A percentile compares a stretch with the other conserved stretches of the same genome.
phyloP scores from a whole-genome alignment of 2,329 filamentous ascomycete species.

The Plectosphaerella sp. region DNA sequence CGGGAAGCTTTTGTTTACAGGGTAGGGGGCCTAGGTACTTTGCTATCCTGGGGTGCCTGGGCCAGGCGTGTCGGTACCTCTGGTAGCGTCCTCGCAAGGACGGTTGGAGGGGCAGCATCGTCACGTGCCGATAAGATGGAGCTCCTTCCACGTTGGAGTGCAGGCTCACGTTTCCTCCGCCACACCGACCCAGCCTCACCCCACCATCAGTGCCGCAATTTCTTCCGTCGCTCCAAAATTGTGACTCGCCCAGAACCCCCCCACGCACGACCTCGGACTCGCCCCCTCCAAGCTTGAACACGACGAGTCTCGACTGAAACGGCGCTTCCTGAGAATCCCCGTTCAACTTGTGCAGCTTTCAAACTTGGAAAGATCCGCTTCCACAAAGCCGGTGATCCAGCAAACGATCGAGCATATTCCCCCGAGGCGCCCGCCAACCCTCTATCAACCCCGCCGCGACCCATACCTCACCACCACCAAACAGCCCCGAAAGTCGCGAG shows the following conservation, averaged over 20 bases:
- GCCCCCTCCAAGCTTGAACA: not conserved
- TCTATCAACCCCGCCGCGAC: slow-evolving; percentile 22
- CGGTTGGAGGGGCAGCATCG: slow-evolving; percentile 1
- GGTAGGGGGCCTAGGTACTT: not conserved
- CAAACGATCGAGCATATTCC: not conserved
- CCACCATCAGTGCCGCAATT: slow-evolving; percentile 7
- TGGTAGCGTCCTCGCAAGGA: too few species aligned
- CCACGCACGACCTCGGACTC: not conserved
- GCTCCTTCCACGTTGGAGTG: not conserved
- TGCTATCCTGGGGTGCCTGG: not conserved
- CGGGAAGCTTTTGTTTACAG: slow-evolving; percentile 3
- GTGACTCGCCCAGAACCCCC: slow-evolving; percentile 3
- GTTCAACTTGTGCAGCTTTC: too few species aligned
- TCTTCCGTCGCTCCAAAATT: slow-evolving; percentile 4
- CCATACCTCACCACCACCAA: slow-evolving; percentile 18
- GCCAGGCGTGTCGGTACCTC: too few species aligned
- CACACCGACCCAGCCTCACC: slow-evolving; percentile 2
- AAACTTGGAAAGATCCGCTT: too few species aligned
- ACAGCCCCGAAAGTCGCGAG: slow-evolving; percentile 8
- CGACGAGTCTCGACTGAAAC: not conserved
- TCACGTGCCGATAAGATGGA: slow-evolving; percentile 3
- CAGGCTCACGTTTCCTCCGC: not conserved
- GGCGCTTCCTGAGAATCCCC: too few species aligned
- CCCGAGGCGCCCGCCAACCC: slow-evolving; percentile 4
- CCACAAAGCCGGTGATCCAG: too few species aligned